These are phyloP conservation scores for Suillus tomentosus DNA, from an alignment of 768 basidiomycete genomes.

Conservation along the genomic window DNA sequence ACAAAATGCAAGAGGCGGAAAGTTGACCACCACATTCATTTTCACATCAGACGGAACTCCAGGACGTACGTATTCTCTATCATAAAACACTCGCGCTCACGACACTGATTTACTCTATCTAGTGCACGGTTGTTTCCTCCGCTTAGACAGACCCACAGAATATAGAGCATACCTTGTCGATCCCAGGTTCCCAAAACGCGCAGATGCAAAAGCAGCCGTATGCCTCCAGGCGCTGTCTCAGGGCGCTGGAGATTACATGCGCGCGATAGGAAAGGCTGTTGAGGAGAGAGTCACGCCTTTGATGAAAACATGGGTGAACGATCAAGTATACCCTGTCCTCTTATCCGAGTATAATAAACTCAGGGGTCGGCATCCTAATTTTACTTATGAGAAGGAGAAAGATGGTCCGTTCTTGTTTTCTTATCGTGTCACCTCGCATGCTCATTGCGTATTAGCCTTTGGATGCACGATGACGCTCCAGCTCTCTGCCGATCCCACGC, in stretches of 20 bases:
- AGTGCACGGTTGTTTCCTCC: constrained; percentile 68
- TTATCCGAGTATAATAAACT: constrained; percentile 47
- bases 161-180: constrained; percentile 63
- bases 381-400: constrained; percentile 45
- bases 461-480: constrained; percentile 53
- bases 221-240: constrained; percentile 66
- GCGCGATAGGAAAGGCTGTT: constrained; percentile 40
- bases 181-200: constrained; percentile 57
- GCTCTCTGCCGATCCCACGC: constrained; percentile 33
- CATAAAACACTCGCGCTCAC: neutral
- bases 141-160: constrained; percentile 53
- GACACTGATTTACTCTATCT: neutral
- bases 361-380: constrained; percentile 39
- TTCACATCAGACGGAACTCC: constrained; percentile 44
- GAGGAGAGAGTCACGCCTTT: constrained; percentile 49
- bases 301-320: constrained; percentile 46
- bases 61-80: constrained; percentile 42
- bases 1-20: constrained; percentile 54
- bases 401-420: constrained; percentile 44
- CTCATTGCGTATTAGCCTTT: constrained; percentile 43
- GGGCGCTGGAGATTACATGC: constrained; percentile 59
- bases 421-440: neutral
- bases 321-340: constrained; percentile 48
- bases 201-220: constrained; percentile 71
- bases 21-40: constrained; percentile 43